Evolutionary conservation across 371 early-diverging fungal species (phyloP).

Genomic region (Mortierella sp.): DNA sequence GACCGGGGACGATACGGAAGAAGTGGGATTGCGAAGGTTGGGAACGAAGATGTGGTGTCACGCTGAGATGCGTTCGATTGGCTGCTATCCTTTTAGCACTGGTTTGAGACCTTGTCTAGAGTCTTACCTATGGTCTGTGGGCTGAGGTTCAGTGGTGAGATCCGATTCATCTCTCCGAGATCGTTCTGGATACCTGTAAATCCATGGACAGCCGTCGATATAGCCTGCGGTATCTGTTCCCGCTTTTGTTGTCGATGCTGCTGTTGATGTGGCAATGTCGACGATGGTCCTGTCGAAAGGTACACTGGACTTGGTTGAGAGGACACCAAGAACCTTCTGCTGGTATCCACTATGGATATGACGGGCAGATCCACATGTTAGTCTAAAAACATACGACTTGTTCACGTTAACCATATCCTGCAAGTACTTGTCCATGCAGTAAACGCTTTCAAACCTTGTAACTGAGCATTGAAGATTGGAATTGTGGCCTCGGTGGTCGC

Average conservation of each 20-base stretch:
- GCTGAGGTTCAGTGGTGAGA: background rate
- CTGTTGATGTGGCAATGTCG: background rate
- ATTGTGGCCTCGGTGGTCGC: too few species aligned
- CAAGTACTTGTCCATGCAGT: too few species aligned
- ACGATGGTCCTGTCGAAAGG: background rate
- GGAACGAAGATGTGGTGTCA: background rate
- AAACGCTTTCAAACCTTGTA: too few species aligned
- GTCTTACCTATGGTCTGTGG: too few species aligned
- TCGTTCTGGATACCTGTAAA: background rate
- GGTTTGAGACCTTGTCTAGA: too few species aligned
- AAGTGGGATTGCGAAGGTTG: background rate
- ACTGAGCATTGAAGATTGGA: too few species aligned
- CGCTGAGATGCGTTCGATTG: background rate
- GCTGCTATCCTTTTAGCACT: background rate
- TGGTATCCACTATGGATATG: background rate
- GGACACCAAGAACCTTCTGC: background rate
- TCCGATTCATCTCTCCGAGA: background rate
- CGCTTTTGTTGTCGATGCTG: background rate
- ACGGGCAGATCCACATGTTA: background rate
- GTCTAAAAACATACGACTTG: background rate
- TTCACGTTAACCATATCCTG: background rate
- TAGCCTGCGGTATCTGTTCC: background rate
- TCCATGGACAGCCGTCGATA: background rate
- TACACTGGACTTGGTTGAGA: background rate
- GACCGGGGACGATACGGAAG: conserved; percentile 5